Evolutionary conservation across 2,329 filamentous ascomycete species (phyloP).

Genomic region (Geosmithia flava): DNA sequence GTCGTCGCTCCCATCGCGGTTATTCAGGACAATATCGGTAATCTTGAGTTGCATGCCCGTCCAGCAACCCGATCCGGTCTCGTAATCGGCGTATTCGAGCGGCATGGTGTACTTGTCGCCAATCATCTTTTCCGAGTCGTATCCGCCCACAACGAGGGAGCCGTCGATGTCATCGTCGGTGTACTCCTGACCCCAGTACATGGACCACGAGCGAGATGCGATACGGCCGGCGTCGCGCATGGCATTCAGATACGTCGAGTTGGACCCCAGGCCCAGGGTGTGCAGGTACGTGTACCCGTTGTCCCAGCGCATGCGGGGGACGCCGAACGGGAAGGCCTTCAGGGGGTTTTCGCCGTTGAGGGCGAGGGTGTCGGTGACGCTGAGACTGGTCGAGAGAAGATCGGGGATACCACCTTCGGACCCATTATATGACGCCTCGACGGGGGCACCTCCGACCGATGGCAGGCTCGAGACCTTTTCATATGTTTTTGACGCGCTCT

Average conservation of each 20-base stretch:
- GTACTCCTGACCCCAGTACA: conserved; percentile 22
- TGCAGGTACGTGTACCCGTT: conserved; percentile 13
- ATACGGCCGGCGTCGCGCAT: conserved; percentile 9
- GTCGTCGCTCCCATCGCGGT: conserved; percentile 10
- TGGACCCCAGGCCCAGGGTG: conserved; percentile 13
- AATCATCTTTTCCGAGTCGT: conserved; percentile 16
- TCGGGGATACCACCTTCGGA: conserved; percentile 9
- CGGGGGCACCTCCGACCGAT: conserved; percentile 8
- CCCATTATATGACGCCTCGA: conserved; percentile 7
- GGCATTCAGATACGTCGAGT: conserved; percentile 16
- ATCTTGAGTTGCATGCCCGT: conserved; percentile 10
- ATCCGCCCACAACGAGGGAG: conserved; percentile 17
- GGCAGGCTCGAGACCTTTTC: conserved; percentile 4
- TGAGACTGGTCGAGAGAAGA: conserved; percentile 9
- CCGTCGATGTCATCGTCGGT: conserved; percentile 13
- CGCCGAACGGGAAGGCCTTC: conserved; percentile 10
- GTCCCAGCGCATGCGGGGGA: conserved; percentile 14
- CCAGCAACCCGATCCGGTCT: conserved; percentile 6
- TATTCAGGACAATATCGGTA: conserved; percentile 13
- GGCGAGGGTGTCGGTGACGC: conserved; percentile 9
- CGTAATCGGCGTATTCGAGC: conserved; percentile 6
- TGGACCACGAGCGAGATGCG: conserved; percentile 17
- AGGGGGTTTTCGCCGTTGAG: conserved; percentile 3
- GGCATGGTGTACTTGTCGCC: conserved; percentile 14
- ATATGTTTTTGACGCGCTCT: conserved; percentile 5